These are phyloP conservation scores for Cladosporium sphaerospermum DNA, from an alignment of 2,329 filamentous ascomycete species.

Conservation along the genomic window DNA sequence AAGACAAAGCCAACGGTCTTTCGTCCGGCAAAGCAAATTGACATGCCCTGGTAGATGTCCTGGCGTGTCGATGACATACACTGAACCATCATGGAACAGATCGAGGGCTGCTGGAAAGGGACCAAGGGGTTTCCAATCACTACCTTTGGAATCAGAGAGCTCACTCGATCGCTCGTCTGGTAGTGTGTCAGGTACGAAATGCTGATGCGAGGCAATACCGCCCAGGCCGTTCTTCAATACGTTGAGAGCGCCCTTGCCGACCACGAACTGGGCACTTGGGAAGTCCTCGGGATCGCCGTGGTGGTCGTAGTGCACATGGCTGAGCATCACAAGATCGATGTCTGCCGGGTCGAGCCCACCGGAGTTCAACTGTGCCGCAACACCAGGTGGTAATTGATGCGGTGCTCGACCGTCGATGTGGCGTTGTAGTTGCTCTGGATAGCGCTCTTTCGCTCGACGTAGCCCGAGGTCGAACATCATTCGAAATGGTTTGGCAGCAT, in stretches of 20 bases:
- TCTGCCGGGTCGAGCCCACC: conserved; percentile 33
- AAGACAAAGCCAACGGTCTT: conserved; percentile 42
- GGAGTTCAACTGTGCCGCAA: conserved; percentile 31
- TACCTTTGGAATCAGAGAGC: conserved; percentile 30
- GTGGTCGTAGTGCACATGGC: conserved; percentile 54
- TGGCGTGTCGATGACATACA: conserved; percentile 46
- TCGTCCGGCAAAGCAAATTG: conserved; percentile 42
- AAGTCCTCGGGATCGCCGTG: conserved; percentile 52
- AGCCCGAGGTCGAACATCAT: conserved; percentile 52
- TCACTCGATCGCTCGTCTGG: conserved; percentile 39
- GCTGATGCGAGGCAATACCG: conserved; percentile 31
- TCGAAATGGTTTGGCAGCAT: conserved; percentile 24
- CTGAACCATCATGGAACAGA: conserved; percentile 41
- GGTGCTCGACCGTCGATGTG: conserved; percentile 44
- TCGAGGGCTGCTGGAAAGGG: conserved; percentile 43
- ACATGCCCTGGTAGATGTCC: conserved; percentile 49
- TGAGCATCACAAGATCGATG: conserved; percentile 41
- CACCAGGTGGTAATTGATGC: conserved; percentile 40
- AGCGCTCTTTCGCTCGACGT: conserved; percentile 40
- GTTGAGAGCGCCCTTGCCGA: conserved; percentile 44
- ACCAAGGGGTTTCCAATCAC: conserved; percentile 37
- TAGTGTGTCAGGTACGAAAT: conserved; percentile 40
- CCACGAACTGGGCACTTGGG: conserved; percentile 41
- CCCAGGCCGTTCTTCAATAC: conserved; percentile 32
- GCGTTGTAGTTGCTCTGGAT: conserved; percentile 38